Evolutionary conservation across 2,329 filamentous ascomycete species (phyloP).

Genomic region (Penicillium palitans): DNA sequence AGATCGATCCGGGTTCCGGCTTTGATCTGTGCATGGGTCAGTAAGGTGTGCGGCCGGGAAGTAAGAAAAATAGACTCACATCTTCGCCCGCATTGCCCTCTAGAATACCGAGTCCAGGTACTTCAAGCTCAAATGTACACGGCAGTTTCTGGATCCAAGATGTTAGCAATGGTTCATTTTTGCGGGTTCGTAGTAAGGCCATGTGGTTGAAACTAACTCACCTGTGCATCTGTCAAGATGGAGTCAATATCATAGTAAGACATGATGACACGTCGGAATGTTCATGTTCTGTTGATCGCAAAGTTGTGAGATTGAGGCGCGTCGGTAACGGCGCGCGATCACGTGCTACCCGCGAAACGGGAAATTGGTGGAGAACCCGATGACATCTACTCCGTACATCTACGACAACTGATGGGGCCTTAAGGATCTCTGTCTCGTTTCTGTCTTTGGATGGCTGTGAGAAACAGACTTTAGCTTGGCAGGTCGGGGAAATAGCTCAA

Average conservation of each 20-base stretch:
- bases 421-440: neutral
- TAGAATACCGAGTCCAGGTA: conserved; percentile 83
- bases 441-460: neutral
- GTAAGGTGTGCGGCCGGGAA: neutral
- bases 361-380: neutral
- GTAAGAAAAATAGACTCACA: conserved; percentile 36
- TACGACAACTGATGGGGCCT: neutral
- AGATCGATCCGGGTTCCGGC: conserved; percentile 76
- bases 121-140: conserved; percentile 88
- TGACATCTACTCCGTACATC: neutral
- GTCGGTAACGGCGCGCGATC: conserved; percentile 16
- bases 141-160: conserved; percentile 72
- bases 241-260: conserved; percentile 52
- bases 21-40: conserved; percentile 60
- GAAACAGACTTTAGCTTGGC: neutral
- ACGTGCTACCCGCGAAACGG: conserved; percentile 5
- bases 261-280: conserved; percentile 30
- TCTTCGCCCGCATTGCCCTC: conserved; percentile 74
- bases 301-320: conserved; percentile 10
- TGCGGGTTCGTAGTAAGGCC: neutral
- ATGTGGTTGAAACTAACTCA: conserved; percentile 16
- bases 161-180: conserved; percentile 15
- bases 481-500: no score
- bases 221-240: conserved; percentile 49
- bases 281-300: conserved; percentile 10